Percentiles rank a stretch among this genome's conserved stretches.
These are phyloP conservation scores for Aspergillus carbonarius DNA, from an alignment of 2,329 filamentous ascomycete species.

Conservation along the genomic window DNA sequence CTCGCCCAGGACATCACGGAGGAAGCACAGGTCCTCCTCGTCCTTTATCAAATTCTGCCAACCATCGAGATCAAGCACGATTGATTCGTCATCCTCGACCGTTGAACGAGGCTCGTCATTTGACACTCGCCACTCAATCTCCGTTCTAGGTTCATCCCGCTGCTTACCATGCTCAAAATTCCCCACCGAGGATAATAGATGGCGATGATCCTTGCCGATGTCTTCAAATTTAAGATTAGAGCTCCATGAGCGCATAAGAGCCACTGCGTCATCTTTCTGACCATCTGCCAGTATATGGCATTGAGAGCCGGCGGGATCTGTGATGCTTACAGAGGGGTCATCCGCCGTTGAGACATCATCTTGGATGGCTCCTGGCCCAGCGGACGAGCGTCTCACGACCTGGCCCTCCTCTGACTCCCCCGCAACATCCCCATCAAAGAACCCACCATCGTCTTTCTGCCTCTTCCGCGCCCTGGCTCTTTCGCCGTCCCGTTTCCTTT, in stretches of 20 bases:
- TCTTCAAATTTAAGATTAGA: slow-evolving; percentile 48
- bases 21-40: slow-evolving; percentile 62
- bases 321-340: background rate
- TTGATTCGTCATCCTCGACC: slow-evolving; percentile 63
- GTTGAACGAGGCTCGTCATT: slow-evolving; percentile 60
- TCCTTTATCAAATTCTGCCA: slow-evolving; percentile 69
- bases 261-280: background rate
- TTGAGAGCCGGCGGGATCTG: background rate
- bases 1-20: slow-evolving; percentile 53
- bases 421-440: slow-evolving; percentile 61
- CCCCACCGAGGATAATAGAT: slow-evolving; percentile 8
- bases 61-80: slow-evolving; percentile 68
- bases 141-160: slow-evolving; percentile 42
- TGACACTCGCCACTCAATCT: slow-evolving; percentile 63
- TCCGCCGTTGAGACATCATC: background rate
- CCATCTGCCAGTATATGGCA: background rate
- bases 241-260: slow-evolving; percentile 29
- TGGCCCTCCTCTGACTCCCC: background rate
- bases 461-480: slow-evolving; percentile 72
- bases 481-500: slow-evolving; percentile 72
- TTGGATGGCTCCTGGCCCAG: background rate
- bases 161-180: slow-evolving; percentile 30
- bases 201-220: slow-evolving; percentile 13
- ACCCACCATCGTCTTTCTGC: slow-evolving; percentile 79
- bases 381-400: background rate